These are phyloP conservation scores for Fusarium floridanum DNA, from an alignment of 2,329 filamentous ascomycete genomes.

Conservation along the genomic window DNA sequence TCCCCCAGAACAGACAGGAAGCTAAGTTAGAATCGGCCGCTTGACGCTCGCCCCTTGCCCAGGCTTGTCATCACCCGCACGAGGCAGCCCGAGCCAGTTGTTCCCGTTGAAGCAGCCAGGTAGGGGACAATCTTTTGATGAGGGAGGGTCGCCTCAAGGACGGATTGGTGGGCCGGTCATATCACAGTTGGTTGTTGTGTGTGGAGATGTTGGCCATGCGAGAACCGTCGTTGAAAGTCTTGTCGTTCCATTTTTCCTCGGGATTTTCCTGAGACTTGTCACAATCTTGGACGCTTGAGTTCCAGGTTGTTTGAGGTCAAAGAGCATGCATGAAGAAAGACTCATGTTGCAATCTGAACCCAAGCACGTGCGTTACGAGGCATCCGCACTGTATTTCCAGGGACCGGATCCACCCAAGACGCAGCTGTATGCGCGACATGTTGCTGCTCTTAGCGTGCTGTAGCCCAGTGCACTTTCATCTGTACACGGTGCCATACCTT, in stretches of 20 bases:
- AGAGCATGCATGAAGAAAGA: not conserved
- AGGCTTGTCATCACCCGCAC: slow-evolving; percentile 25
- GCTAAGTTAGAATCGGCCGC: slow-evolving; percentile 10
- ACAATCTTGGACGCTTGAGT: not conserved
- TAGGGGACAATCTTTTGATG: slow-evolving; percentile 28
- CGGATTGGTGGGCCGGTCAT: slow-evolving; percentile 37
- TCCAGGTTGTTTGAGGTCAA: not conserved
- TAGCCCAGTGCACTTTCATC: not conserved
- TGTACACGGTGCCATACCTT: not conserved
- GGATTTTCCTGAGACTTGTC: slow-evolving; percentile 2
- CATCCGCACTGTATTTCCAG: not conserved
- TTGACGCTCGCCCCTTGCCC: slow-evolving; percentile 2
- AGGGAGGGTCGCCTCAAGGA: slow-evolving; percentile 28
- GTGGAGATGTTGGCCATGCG: slow-evolving; percentile 32
- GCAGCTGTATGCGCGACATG: not conserved
- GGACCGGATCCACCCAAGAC: not conserved
- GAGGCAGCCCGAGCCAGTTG: slow-evolving; percentile 34
- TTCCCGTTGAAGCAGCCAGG: slow-evolving; percentile 29
- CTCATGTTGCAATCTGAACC: not conserved
- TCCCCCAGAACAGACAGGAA: not conserved
- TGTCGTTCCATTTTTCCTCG: slow-evolving; percentile 5
- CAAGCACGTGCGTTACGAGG: not conserved
- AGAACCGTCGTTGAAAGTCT: slow-evolving; percentile 14
- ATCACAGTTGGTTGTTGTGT: slow-evolving; percentile 24
- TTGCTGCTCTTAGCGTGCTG: not conserved